These are phyloP conservation scores for Populus trichocarpa DNA, from an alignment of 441 rosid species.

Conservation along the genomic window DNA sequence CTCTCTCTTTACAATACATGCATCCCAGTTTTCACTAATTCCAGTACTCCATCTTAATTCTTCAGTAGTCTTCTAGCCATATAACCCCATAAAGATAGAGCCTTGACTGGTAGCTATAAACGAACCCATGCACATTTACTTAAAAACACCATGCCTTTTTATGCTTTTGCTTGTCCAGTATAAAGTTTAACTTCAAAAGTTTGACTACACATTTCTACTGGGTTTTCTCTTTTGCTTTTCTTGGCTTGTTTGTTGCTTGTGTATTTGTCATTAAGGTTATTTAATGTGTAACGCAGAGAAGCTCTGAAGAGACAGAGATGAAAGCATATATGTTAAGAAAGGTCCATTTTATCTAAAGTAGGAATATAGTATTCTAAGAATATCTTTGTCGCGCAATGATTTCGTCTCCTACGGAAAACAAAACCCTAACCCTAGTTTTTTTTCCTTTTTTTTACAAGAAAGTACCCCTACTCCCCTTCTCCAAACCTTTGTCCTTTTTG, in stretches of 20 bases:
- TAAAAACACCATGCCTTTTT: conserved; percentile 19
- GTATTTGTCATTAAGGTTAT: conserved; percentile 11
- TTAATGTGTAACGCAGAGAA: conserved; percentile 19
- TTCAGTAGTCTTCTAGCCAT: conserved; percentile 9
- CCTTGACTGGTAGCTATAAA: not conserved
- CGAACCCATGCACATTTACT: conserved; percentile 6
- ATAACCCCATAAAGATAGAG: conserved; percentile 1
- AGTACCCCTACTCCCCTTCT: not conserved
- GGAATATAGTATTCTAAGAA: conserved; percentile 19
- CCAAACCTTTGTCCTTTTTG: conserved; percentile 18
- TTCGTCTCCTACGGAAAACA: conserved; percentile 24
- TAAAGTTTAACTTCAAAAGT: conserved; percentile 32
- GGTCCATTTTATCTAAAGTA: conserved; percentile 11
- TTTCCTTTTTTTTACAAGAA: too few relatives aligned
- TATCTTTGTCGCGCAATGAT: conserved; percentile 51
- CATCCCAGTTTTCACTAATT: conserved; percentile 14
- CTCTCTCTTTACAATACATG: not conserved
- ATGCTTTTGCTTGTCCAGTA: conserved; percentile 26
- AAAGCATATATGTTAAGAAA: conserved; percentile 26
- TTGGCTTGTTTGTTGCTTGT: conserved; percentile 8
- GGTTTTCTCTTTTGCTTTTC: conserved; percentile 1
- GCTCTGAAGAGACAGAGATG: conserved; percentile 19
- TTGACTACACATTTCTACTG: conserved; percentile 29
- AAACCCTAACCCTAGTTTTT: conserved; percentile 30
- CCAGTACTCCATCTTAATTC: conserved; percentile 11